phyloP scores from a whole-genome alignment of 495 filamentous ascomycete species.

The Polyplosphaeria fusca region DNA sequence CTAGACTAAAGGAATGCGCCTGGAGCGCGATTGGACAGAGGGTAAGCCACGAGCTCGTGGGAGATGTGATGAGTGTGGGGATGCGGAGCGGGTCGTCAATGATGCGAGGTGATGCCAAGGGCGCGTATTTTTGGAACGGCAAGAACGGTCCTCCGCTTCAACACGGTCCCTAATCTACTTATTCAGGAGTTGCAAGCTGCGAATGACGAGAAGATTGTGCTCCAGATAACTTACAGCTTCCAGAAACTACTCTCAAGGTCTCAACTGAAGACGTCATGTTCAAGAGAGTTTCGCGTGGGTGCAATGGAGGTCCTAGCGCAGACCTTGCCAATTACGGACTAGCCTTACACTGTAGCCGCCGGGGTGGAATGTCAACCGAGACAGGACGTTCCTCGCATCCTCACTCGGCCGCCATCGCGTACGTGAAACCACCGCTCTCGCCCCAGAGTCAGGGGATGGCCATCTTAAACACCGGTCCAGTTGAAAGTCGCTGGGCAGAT shows the following conservation, averaged over 20 bases:
- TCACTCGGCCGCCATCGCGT: too few relatives aligned
- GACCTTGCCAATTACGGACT: neutral
- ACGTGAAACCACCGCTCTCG: too few relatives aligned
- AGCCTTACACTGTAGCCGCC: neutral
- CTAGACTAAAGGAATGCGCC: neutral
- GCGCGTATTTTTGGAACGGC: constrained; percentile 9
- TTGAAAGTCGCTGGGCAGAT: too few relatives aligned
- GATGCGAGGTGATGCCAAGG: constrained; percentile 4
- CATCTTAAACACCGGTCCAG: too few relatives aligned
- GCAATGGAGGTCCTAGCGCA: neutral
- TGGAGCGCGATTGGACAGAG: neutral
- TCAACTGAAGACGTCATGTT: neutral
- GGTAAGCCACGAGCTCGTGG: neutral
- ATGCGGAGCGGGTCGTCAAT: neutral
- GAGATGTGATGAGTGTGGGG: neutral
- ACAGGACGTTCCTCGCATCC: too few relatives aligned
- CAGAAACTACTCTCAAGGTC: too few relatives aligned
- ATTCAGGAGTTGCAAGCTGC: neutral
- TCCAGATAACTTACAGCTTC: neutral
- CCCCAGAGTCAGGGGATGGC: too few relatives aligned
- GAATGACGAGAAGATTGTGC: too few relatives aligned
- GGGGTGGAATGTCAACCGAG: too few relatives aligned
- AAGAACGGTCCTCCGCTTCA: neutral
- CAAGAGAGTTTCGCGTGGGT: neutral
- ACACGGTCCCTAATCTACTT: neutral